phyloP scores from a whole-genome alignment of 2,329 filamentous ascomycete genomes.

The Colletotrichum noveboracense region DNA sequence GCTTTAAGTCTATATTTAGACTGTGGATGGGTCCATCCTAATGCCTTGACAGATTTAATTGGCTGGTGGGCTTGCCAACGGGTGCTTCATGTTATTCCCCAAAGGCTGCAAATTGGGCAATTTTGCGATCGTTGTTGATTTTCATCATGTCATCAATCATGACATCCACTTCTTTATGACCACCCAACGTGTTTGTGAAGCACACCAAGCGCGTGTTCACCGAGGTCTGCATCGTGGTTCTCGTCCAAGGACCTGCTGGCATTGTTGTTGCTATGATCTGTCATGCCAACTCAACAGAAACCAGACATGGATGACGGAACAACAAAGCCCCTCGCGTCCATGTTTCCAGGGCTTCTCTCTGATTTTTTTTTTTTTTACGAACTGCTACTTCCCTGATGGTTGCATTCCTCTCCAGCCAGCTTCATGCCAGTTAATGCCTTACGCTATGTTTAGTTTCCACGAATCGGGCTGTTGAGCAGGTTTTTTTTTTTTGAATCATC shows the following conservation, averaged over 20 bases:
- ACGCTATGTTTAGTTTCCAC: not conserved
- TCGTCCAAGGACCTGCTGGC: not conserved
- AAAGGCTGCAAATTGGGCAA: not conserved
- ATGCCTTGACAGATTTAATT: not conserved
- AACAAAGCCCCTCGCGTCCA: not conserved
- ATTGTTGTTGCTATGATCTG: not conserved
- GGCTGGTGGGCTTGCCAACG: not conserved
- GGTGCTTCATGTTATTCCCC: not conserved
- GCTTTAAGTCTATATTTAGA: not conserved
- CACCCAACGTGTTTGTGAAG: not conserved
- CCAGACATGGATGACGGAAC: not conserved
- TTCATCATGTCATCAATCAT: not conserved
- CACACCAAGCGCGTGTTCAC: not conserved
- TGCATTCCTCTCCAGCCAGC: not conserved
- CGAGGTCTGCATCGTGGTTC: not conserved
- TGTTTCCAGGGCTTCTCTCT: not conserved
- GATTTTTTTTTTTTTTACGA: not conserved
- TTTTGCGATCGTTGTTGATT: not conserved
- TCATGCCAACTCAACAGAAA: not conserved
- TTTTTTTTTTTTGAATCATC: not conserved
- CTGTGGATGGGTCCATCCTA: not conserved
- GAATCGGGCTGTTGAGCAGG: not conserved
- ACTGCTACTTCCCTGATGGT: not conserved
- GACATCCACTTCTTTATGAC: not conserved
- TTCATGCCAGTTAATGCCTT: not conserved